Conservation (phyloP, 2,329 filamentous ascomycete species). For the Hymenoscyphus scutula region DNA sequence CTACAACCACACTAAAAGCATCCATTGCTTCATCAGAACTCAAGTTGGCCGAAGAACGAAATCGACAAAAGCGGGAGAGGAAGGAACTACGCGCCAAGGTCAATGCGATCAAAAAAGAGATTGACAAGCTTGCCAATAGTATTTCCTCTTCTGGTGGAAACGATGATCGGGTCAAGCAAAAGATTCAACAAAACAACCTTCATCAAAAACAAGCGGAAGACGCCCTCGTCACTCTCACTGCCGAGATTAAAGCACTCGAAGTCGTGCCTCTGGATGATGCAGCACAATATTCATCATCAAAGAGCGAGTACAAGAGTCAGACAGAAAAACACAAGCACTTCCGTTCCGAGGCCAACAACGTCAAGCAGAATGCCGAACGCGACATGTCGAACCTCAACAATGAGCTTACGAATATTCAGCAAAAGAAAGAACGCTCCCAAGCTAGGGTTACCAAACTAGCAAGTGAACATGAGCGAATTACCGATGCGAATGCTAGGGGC, state of each 20-base stretch:
- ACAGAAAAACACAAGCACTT: conserved; percentile 45
- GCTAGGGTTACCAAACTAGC: conserved; percentile 70
- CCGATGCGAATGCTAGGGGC: conserved; percentile 63
- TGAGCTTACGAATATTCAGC: conserved; percentile 61
- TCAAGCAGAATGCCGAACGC: conserved; percentile 60
- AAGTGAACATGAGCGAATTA: conserved; percentile 68
- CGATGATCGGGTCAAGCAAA: conserved; percentile 73
- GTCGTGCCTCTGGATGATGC: conserved; percentile 61
- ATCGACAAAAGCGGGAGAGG: conserved; percentile 65
- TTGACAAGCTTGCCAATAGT: conserved; percentile 64
- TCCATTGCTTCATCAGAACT: conserved; percentile 71
- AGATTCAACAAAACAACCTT: conserved; percentile 71
- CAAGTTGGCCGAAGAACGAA: conserved; percentile 67
- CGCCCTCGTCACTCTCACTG: conserved; percentile 53
- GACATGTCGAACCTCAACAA: conserved; percentile 61
- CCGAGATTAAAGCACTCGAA: conserved; percentile 63
- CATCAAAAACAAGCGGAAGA: conserved; percentile 66
- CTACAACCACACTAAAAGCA: conserved; percentile 71
- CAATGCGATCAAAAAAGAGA: conserved; percentile 68
- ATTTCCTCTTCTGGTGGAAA: conserved; percentile 68
- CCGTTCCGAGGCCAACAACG: conserved; percentile 54
- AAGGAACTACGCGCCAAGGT: conserved; percentile 73
- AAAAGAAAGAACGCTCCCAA: conserved; percentile 71
- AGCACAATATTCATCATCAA: conserved; percentile 50
- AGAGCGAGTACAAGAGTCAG: conserved; percentile 53